These are phyloP conservation scores for Panicum miliaceum DNA, from an alignment of 176 grass and related monocot species.

Conservation along the genomic window DNA sequence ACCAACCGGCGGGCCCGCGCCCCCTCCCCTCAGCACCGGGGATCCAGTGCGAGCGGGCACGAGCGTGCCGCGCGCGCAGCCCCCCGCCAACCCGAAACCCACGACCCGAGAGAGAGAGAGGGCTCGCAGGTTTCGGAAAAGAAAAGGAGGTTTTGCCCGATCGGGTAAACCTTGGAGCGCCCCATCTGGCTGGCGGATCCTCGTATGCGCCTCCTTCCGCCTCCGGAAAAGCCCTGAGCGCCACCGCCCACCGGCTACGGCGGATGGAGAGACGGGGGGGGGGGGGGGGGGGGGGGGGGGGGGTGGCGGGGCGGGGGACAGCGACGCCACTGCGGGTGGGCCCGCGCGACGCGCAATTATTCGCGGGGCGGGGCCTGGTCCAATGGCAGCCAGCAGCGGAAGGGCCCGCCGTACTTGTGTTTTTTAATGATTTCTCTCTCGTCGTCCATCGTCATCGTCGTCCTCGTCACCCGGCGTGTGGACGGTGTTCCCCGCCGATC, in stretches of 20 bases:
- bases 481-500: not conserved
- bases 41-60: not conserved
- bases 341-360: not conserved
- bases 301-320: too few relatives aligned
- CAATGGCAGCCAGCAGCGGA: not conserved
- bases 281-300: too few relatives aligned
- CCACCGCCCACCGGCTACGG: conserved; percentile 27
- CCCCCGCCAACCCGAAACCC: not conserved
- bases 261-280: too few relatives aligned
- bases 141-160: not conserved
- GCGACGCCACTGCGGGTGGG: not conserved
- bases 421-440: not conserved
- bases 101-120: too few relatives aligned
- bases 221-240: not conserved
- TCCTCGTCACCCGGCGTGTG: not conserved
- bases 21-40: too few relatives aligned
- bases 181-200: not conserved
- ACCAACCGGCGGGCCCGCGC: not conserved
- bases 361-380: not conserved
- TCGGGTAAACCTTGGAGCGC: conserved; percentile 34
- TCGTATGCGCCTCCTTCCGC: not conserved
- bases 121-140: not conserved
- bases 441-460: not conserved
- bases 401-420: conserved; percentile 14
- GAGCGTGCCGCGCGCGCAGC: too few relatives aligned